Base-by-base conservation (phyloP, 192 early-diverging fungal genomes). In the Rhizoclosmatium sp. region DNA sequence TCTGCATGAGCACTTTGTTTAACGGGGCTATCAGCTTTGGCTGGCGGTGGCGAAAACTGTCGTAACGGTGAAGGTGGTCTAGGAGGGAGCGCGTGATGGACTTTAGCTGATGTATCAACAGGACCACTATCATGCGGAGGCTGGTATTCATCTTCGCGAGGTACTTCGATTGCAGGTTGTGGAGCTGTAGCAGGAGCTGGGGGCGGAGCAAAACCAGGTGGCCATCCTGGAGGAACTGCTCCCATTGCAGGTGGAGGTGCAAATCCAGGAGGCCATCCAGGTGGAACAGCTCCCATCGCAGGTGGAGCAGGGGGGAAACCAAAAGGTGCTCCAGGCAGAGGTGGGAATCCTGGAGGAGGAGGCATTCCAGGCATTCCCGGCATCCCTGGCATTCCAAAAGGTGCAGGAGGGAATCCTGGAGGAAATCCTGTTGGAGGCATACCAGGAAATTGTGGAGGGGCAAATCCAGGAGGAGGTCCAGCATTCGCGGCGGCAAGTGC, bases 351-450 rank as follows among this genome's bases (percentile, higher is more conserved):
- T 21, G 23, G 47, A 39, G 41, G 16, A 4, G 64, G 59, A 65
- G 61, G 59, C 48, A 46, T 46, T 21, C 78, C 59, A 42, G 72
- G 71, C 59, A 42, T 54, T 67, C 23, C 59, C 65, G 64, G 60
- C 42, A 60, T 59, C 47, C 73, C 21, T 54, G 51, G 51, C 58
- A 76, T 69, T 23, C 66, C 68, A 9, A 69, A 69, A 4, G 71
- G 21, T 0, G 65, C 79, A 0, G 76, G 78, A 3, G 80, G 83
- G 12, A 47, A 51, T 23, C 59, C 56, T 44, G 79, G 65, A 46
- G 71, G 69, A 16, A 51, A 39, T 14, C 45, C 46, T 16, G 45
- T n/a, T 47, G 65, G 65, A 40, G 81, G 76, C 23, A 77, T 41
- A 14, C 60, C 65, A 16, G 75, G 65, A 56, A 78, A 51, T 16